These are phyloP conservation scores for Penicillium argentinense DNA, from an alignment of 495 filamentous ascomycete genomes.

Conservation along the genomic window DNA sequence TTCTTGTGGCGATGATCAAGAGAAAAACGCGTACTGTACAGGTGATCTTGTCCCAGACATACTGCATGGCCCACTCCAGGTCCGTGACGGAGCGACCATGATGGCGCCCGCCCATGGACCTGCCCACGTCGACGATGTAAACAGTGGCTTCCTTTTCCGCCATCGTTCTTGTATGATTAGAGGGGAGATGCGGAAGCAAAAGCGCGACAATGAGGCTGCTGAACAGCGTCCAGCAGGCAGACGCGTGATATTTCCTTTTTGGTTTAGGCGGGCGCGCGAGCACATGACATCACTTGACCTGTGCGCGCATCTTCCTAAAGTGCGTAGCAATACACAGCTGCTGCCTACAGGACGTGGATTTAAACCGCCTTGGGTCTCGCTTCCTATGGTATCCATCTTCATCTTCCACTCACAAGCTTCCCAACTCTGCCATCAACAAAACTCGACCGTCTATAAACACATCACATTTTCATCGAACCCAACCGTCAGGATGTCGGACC, in stretches of 20 bases:
- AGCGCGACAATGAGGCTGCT: constrained; percentile 9
- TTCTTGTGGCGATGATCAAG: neutral
- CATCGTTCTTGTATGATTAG: constrained; percentile 51
- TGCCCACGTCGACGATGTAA: constrained; percentile 85
- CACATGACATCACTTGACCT: constrained; percentile 47
- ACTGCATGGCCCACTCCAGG: constrained; percentile 86
- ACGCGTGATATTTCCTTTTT: constrained; percentile 49
- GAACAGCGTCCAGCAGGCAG: constrained; percentile 32
- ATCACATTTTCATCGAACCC: no score
- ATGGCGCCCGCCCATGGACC: constrained; percentile 74
- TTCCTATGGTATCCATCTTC: constrained; percentile 1
- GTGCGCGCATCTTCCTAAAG: constrained; percentile 4
- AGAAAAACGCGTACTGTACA: constrained; percentile 56
- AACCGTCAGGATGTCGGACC: constrained; percentile 55
- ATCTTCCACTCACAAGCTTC: neutral
- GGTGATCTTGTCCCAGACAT: constrained; percentile 95
- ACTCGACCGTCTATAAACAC: no score
- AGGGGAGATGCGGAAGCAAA: constrained; percentile 9
- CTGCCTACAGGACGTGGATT: constrained; percentile 1
- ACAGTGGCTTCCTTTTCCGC: constrained; percentile 92
- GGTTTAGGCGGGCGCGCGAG: constrained; percentile 33
- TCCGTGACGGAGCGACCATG: constrained; percentile 77
- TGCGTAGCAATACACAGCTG: constrained; percentile 14
- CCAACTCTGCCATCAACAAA: neutral
- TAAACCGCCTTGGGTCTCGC: neutral